Evolutionary conservation across 1,139 yeast species (phyloP), one percentile per base, ranked within the genome.

Genomic region (Suzukiozyma palmioleophila): DNA sequence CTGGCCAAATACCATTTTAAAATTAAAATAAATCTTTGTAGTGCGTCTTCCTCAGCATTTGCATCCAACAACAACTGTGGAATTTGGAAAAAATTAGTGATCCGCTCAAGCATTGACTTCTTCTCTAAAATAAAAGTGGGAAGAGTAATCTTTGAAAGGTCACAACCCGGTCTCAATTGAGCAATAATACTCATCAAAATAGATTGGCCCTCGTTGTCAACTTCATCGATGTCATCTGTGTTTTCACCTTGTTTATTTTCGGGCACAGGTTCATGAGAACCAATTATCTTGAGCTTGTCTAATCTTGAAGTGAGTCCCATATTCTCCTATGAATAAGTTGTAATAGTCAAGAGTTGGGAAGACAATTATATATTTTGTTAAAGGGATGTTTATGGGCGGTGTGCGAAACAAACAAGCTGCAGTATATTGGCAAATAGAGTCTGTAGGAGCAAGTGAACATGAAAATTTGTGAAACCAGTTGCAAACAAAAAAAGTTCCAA

Each of bases 61-160:
- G 97, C 97, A 21, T 76, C 75, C 5, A 88, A 59, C 33, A 90
- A 62, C 25, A 89, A 64, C 30, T 79, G 78, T 0, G 97, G 97
- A 49, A 82, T 94, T 53, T 83, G 88, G 50, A 90, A 75, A 56
- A 81, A 86, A 60, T 92, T 92, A 9, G 97, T 86, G 48, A 92
- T 87, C 57, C 98, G 79, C 60, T 92, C 98, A 40, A 92, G 69
- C 98, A 92, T 90, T 3, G 96, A 86, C 62, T 90, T 92, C 59
- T 95, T 84, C 62, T 92, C 98, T 39, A 92, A 72, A 40, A 92
- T 88, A 53, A 92, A 92, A 0, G 98, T 92, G 2, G 98, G 98
- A 39, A 92, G 72, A 0, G 98, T 90, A 49, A 92, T 92, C 53
- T 89, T 77, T 0, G 96, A 74, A 45, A 92, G 71, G 57, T 92